Base-by-base conservation (phyloP, 148 eudicot species). In the Vaccinium macrocarpon region DNA sequence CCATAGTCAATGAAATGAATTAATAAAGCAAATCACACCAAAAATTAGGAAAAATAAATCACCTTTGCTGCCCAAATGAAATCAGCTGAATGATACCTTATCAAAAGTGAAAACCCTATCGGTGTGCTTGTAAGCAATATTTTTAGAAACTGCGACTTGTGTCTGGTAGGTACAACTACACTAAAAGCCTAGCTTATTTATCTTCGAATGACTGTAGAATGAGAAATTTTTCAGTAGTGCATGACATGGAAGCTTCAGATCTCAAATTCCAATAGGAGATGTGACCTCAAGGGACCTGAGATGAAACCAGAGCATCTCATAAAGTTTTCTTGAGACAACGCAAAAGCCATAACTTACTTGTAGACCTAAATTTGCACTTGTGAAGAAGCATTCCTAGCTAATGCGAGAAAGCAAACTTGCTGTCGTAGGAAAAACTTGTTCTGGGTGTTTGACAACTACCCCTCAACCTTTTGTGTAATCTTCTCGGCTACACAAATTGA, bases 401-500 rank as follows among this genome's bases (percentile, higher is more conserved):
- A 42, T 55, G 53, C 57, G 19, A 83, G 76, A 86, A 75, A 68
- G 86, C 88, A 87, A 86, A 97, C 99, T 98, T 97, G 99, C 92
- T 97, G 99, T 82, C 99, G 95, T 61, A 97, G 91, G 82, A 97
- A 93, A 87, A 91, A 97, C 86, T 97, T 98, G 88, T 95, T 90
- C 89, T 97, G 99, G 18, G 99, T 93, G 84, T 97, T 97, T 52
- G 99, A 95, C 90, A 97, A 87, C 82, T 97, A 98, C 61, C 99
- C 99, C 89, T 97, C 99, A 90, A 97, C 99, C 88, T 97, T 97
- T 86, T 97, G 98, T n/a, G 99, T 97, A 87, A 97, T 97, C 90
- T 95, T 97, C 92, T 97, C 99, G 27, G 99, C 98, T 84, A 97
- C 99, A 75, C 99, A 96, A 82, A 95, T 95, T 29, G 99, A 95